These are phyloP conservation scores for Stephanodiscus triporus DNA, from an alignment of 108 stramenopile species.

Conservation along the genomic window DNA sequence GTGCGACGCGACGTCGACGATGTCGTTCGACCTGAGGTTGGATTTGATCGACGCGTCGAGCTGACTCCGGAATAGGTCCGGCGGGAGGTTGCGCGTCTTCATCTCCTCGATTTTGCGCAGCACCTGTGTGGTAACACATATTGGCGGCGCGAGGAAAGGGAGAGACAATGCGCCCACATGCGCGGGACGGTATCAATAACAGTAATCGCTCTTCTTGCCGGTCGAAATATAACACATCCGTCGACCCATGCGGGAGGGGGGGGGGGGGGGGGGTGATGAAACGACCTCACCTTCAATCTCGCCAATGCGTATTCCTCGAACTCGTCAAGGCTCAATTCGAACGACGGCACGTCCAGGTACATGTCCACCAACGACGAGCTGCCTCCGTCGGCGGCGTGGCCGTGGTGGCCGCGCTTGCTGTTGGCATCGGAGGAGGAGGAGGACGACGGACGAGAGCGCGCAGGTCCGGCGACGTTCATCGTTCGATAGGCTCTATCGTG, in stretches of 20 bases:
- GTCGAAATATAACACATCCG: no score
- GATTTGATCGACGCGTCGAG: conserved; percentile 41
- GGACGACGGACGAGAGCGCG: conserved; percentile 11
- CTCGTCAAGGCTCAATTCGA: conserved; percentile 82
- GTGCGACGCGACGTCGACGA: conserved; percentile 88
- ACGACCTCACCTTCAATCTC: conserved; percentile 72
- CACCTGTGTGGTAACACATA: conserved; percentile 51
- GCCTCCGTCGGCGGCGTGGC: no score
- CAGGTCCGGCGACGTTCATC: conserved; percentile 33
- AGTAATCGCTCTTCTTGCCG: no score
- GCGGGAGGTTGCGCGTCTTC: conserved; percentile 65
- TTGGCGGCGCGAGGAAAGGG: no score
- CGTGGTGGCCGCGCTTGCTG: background rate
- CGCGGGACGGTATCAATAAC: no score
- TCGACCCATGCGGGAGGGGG: no score
- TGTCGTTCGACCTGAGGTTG: conserved; percentile 18
- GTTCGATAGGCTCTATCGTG: no score
- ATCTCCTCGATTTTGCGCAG: conserved; percentile 94
- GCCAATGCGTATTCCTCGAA: conserved; percentile 89
- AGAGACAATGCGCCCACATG: no score
- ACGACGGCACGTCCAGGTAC: conserved; percentile 48
- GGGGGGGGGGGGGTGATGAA: background rate
- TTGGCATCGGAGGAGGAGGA: conserved; percentile 11
- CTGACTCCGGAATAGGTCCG: conserved; percentile 44
- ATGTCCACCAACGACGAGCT: conserved; percentile 33